Evolutionary conservation across 257 asterid species (phyloP).

Genomic region (Nicotiana noctiflora): DNA sequence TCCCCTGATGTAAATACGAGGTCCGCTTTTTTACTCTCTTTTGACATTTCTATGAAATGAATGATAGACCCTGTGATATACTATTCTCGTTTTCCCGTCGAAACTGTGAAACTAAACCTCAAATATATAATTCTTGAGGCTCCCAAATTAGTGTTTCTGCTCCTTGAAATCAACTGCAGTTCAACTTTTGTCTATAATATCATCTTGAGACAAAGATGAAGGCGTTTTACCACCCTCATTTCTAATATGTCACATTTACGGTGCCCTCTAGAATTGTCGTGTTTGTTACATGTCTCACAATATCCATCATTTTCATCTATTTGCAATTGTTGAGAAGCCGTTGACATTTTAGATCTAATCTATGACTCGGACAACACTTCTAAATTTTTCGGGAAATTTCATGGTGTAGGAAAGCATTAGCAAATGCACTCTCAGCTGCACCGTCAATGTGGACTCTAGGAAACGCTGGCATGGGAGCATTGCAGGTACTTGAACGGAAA

Average conservation of each 20-base stretch:
- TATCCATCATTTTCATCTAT: not conserved
- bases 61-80: not conserved
- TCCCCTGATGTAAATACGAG: constrained; percentile 93
- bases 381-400: not conserved
- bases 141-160: not conserved
- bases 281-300: not conserved
- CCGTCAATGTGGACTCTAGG: constrained; percentile 99
- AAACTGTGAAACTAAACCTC: not conserved
- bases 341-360: not conserved
- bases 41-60: not conserved
- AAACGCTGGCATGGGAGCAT: constrained; percentile 98
- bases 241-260: not conserved
- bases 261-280: not conserved
- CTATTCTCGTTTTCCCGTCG: not conserved
- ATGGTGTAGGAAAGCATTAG: constrained; percentile 72
- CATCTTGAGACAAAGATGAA: not conserved
- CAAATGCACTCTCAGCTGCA: constrained; percentile 86
- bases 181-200: not conserved
- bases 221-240: not conserved
- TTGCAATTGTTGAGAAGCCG: not conserved
- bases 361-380: not conserved
- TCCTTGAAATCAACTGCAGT: not conserved
- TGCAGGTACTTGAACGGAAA: constrained; percentile 44
- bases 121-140: not conserved
- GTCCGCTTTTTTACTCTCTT: constrained; percentile 21